Conservation (phyloP, 192 early-diverging fungal species). For the Coemansia sp. region DNA sequence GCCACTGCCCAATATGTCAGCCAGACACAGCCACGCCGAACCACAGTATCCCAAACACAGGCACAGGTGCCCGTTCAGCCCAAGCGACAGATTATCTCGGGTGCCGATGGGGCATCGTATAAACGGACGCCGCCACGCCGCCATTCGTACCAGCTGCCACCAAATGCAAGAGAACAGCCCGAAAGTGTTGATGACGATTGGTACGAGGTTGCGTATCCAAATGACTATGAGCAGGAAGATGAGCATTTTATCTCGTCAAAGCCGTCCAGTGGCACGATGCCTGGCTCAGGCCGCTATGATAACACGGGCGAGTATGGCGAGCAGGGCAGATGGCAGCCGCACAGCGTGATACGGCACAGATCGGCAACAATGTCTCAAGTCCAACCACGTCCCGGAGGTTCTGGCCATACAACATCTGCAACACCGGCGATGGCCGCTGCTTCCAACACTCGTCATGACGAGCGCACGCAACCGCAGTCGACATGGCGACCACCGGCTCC, state of each 20-base stretch:
- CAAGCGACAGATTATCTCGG: background rate
- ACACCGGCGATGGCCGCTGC: background rate
- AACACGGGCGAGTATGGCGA: slow-evolving; percentile 1
- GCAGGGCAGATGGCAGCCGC: slow-evolving; percentile 13
- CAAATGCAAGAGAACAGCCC: background rate
- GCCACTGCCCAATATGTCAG: slow-evolving; percentile 52
- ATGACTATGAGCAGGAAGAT: slow-evolving; percentile 8
- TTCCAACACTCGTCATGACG: background rate
- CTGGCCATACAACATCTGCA: slow-evolving; percentile 2
- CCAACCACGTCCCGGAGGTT: background rate
- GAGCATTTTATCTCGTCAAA: slow-evolving; percentile 8
- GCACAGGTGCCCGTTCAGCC: background rate
- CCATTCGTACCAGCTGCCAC: slow-evolving; percentile 43
- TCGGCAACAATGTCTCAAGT: slow-evolving; percentile 48
- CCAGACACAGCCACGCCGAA: slow-evolving; percentile 33
- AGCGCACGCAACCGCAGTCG: background rate
- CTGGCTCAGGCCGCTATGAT: slow-evolving; percentile 9
- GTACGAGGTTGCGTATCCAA: background rate
- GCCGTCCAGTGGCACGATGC: background rate
- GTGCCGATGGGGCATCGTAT: slow-evolving; percentile 16
- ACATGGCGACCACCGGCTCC: background rate
- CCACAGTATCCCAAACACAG: background rate
- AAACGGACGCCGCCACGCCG: slow-evolving; percentile 38
- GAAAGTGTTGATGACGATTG: background rate
- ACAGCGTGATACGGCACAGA: slow-evolving; percentile 24